These are phyloP conservation scores for Lactarius sanguifluus DNA, from an alignment of 768 basidiomycete species.

Conservation along the genomic window DNA sequence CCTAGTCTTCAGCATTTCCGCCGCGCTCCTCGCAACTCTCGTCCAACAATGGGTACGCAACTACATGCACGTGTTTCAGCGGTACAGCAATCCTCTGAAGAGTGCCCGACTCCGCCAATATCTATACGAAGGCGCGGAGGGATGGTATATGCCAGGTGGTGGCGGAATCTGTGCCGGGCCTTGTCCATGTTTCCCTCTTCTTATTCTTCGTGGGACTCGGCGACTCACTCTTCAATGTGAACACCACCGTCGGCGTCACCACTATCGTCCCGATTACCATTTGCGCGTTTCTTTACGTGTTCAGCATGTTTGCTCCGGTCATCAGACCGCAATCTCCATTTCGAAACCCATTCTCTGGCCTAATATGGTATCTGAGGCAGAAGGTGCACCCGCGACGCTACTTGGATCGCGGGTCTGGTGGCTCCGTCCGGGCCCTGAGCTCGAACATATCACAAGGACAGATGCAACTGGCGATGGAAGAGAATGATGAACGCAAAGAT, in stretches of 20 bases:
- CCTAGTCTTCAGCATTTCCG: slow-evolving; percentile 40
- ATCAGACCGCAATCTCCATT: slow-evolving; percentile 15
- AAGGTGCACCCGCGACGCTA: background rate
- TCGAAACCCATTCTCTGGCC: slow-evolving; percentile 13
- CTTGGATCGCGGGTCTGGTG: background rate
- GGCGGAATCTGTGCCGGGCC: slow-evolving; percentile 45
- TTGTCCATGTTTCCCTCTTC: slow-evolving; percentile 49
- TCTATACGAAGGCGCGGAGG: slow-evolving; percentile 38
- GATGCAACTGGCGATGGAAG: slow-evolving; percentile 10
- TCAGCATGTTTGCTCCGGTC: slow-evolving; percentile 13
- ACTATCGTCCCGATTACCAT: slow-evolving; percentile 12
- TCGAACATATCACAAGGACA: background rate
- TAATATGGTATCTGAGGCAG: slow-evolving; percentile 17
- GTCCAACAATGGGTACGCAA: slow-evolving; percentile 51
- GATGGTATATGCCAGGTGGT: slow-evolving; percentile 43
- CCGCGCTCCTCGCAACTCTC: slow-evolving; percentile 46
- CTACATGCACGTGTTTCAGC: slow-evolving; percentile 35
- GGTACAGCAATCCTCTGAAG: slow-evolving; percentile 33
- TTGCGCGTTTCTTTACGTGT: slow-evolving; percentile 21
- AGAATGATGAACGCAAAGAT: background rate
- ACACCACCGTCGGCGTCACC: slow-evolving; percentile 16
- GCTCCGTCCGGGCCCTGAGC: background rate
- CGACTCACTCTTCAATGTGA: slow-evolving; percentile 41
- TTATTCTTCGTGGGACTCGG: slow-evolving; percentile 51
- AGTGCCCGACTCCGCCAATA: slow-evolving; percentile 45